Percentiles rank a stretch among this genome's conserved stretches.
These are phyloP conservation scores for Herpotrichia juniperi DNA, from an alignment of 2,329 filamentous ascomycete genomes.

Conservation along the genomic window DNA sequence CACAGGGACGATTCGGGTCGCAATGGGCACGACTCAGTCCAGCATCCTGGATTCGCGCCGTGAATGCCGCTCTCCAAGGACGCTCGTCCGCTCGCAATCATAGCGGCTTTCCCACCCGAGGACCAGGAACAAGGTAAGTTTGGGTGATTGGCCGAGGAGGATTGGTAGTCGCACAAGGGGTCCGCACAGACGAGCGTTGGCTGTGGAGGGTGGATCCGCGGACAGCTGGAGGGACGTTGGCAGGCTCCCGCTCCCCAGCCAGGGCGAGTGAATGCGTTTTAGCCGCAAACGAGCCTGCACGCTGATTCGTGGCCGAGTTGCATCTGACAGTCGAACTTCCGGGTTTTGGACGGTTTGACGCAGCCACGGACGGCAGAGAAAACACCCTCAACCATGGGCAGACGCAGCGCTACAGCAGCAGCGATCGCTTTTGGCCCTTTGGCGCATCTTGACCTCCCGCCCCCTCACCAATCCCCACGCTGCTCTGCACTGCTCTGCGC, in stretches of 20 bases:
- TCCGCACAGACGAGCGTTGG: conserved; percentile 13
- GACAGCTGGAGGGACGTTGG: conserved; percentile 5
- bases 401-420: too few species aligned
- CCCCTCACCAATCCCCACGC: background rate
- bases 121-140: conserved; percentile 18
- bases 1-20: background rate
- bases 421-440: too few species aligned
- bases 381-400: too few species aligned
- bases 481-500: background rate
- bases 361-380: too few species aligned
- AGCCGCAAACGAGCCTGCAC: conserved; percentile 9
- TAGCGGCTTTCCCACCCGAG: conserved; percentile 16
- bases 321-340: conserved; percentile 7
- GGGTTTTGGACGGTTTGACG: conserved; percentile 12
- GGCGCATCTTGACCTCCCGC: too few species aligned
- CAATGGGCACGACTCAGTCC: conserved; percentile 3
- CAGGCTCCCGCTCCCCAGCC: conserved; percentile 6
- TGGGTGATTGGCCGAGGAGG: conserved; percentile 16
- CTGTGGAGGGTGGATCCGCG: background rate
- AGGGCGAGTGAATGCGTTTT: conserved; percentile 8
- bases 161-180: conserved; percentile 3
- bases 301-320: conserved; percentile 11
- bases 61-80: conserved; percentile 11
- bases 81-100: conserved; percentile 4
- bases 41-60: conserved; percentile 17